Conservation (phyloP, 192 early-diverging fungal species). For the Rhizophagus clarus region DNA sequence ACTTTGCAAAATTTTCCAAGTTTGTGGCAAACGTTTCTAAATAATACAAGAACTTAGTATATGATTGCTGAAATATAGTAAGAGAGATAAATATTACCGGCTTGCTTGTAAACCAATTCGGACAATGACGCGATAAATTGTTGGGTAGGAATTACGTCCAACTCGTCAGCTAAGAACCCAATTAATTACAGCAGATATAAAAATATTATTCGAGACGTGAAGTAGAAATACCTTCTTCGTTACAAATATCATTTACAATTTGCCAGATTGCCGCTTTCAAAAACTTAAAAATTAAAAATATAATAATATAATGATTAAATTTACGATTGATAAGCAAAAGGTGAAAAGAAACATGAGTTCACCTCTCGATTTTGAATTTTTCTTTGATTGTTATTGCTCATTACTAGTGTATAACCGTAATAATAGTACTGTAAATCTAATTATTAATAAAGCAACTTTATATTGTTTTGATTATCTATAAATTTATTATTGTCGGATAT, state of each 20-base stretch:
- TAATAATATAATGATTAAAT: neutral
- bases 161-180: neutral
- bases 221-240: neutral
- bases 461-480: neutral
- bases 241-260: slow-evolving; percentile 5
- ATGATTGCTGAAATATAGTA: neutral
- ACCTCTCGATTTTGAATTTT: neutral
- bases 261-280: neutral
- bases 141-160: slow-evolving; percentile 6
- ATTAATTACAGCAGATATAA: neutral
- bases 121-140: neutral
- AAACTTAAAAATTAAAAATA: neutral
- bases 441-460: too few relatives aligned
- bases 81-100: neutral
- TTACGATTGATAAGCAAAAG: neutral
- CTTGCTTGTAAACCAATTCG: slow-evolving; percentile 4
- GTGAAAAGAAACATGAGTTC: neutral
- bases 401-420: too few relatives aligned
- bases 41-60: neutral
- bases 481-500: neutral
- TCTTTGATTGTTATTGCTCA: neutral
- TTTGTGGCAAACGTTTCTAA: neutral
- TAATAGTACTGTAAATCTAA: too few relatives aligned
- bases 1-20: slow-evolving; percentile 15
- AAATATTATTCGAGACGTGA: neutral